Evolutionary conservation across 495 filamentous ascomycete genomes (phyloP), one percentile per base, ranked within the genome.

Genomic region (Daldinia bambusicola): DNA sequence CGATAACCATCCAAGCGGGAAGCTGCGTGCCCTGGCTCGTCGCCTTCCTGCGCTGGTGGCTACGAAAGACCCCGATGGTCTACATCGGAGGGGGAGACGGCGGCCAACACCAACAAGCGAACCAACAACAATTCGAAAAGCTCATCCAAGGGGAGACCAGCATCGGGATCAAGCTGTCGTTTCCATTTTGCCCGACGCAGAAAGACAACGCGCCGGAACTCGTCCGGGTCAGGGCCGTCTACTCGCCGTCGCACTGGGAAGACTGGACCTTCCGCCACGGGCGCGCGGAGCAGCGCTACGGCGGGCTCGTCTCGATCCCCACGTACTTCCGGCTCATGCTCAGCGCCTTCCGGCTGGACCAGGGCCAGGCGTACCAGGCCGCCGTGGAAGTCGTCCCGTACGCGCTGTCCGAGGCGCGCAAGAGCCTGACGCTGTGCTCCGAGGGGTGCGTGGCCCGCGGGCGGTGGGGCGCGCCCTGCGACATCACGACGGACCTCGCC

Each of bases 1-100:
- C 55, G 10, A 13, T 70, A 26, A 43, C 55, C 2, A 34, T 70
- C 2, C n/a, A 41, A 10, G 55, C 61, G 0, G 43, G 61, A 2
- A 30, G 45, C 5, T 70, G 61, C 31, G 61, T 32, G 7, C 67
- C 67, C 12, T 70, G 67, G 67, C 60, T 70, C 37, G 67, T 48
- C 3, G 67, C 67, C 4, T 61, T 70, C 26, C 5, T 70, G 0
- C 61, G 14, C 18, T 70, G 67, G 67, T 70, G 60, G 67, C 6
- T 51, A 4, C 34, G 37, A 20, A 48, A 52, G 26, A 26, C 43
- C 6, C 43, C 52, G 6, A 10, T 34, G 34, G 40, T 59, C 22
- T 70, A 20, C 4, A 8, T 64, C 12, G 45, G 36, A 34, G 55
- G 37, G 9, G 60, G 59, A n/a, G n/a, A n/a, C n/a, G n/a, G n/a